Evolutionary conservation across 768 basidiomycete genomes (phyloP).

Genomic region (Rhizopogon rudus): DNA sequence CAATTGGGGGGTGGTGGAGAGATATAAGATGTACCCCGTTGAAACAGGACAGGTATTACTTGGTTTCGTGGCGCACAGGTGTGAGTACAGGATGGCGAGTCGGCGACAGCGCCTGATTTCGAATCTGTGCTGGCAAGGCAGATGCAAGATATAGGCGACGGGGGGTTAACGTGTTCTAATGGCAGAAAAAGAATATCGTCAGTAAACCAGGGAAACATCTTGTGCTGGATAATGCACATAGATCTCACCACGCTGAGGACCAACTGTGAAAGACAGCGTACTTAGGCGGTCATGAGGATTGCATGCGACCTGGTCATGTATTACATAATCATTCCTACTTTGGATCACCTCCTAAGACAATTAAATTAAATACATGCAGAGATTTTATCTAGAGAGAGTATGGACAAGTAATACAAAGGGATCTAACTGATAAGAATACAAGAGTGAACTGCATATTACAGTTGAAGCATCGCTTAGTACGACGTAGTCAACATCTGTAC

Average conservation of each 20-base stretch:
- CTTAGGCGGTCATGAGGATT: not conserved
- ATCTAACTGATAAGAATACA: not conserved
- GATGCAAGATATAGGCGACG: not conserved
- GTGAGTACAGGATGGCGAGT: not conserved
- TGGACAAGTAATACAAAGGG: not conserved
- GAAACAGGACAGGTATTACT: not conserved
- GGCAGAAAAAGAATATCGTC: not conserved
- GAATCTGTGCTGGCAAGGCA: constrained; percentile 13
- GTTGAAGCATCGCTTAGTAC: not conserved
- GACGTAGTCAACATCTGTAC: constrained; percentile 1
- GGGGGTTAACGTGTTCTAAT: not conserved
- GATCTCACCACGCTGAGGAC: not conserved
- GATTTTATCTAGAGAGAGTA: not conserved
- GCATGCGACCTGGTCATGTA: not conserved
- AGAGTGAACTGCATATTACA: not conserved
- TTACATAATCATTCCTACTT: not conserved
- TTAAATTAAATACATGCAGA: no score
- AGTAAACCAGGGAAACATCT: not conserved
- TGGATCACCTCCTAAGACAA: not conserved
- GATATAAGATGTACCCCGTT: not conserved
- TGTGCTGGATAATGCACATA: not conserved
- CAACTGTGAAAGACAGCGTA: not conserved
- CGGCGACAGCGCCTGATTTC: constrained; percentile 2
- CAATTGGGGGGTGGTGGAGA: not conserved
- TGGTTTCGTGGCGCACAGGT: not conserved